These are phyloP conservation scores for Pseudocercospora macadamiae DNA, from an alignment of 2,329 filamentous ascomycete species.

Conservation along the genomic window DNA sequence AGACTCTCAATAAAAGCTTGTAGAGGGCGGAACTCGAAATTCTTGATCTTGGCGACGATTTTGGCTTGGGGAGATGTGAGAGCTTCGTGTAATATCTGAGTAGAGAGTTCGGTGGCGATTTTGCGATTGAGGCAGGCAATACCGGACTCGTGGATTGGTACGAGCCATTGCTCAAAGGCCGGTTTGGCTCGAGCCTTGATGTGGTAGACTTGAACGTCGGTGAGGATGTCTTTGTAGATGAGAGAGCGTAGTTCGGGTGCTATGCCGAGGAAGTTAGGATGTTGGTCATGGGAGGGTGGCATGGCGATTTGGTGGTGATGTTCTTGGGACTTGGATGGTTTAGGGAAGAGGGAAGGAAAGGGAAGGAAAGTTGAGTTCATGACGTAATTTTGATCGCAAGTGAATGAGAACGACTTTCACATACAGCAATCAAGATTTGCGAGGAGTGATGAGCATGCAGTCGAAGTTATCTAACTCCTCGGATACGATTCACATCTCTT, in stretches of 20 bases:
- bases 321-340: too few relatives aligned
- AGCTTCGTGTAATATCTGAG: neutral
- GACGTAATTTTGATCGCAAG: too few relatives aligned
- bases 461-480: too few relatives aligned
- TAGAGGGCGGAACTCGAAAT: neutral
- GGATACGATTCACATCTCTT: too few relatives aligned
- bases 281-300: neutral
- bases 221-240: neutral
- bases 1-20: neutral
- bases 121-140: neutral
- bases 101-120: neutral
- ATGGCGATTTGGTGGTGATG: too few relatives aligned
- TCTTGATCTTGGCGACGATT: neutral
- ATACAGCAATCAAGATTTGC: too few relatives aligned
- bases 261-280: neutral
- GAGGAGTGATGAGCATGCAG: too few relatives aligned
- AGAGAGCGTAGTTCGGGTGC: neutral
- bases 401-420: too few relatives aligned
- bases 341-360: too few relatives aligned
- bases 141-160: neutral
- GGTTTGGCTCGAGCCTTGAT: slow-evolving; percentile 3
- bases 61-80: neutral
- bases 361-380: too few relatives aligned
- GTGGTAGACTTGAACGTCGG: neutral
- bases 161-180: neutral